Percentiles rank a stretch among this genome's conserved stretches.
These are phyloP conservation scores for Xylaria sp. DNA, from an alignment of 2,329 filamentous ascomycete genomes.

Conservation along the genomic window DNA sequence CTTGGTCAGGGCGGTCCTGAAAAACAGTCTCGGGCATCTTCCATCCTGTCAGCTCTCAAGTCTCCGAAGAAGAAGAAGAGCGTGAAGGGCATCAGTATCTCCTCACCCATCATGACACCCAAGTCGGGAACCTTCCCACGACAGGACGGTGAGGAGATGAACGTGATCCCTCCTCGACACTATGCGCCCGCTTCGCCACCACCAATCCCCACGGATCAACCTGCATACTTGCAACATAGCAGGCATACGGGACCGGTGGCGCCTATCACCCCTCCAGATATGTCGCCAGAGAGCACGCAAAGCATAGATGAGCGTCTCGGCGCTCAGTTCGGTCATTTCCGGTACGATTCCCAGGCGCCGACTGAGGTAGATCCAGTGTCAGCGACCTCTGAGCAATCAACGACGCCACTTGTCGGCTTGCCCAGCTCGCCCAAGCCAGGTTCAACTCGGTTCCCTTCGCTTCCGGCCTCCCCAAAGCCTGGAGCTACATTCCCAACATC, in stretches of 20 bases:
- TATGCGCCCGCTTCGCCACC: slow-evolving; percentile 69
- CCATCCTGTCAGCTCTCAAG: slow-evolving; percentile 69
- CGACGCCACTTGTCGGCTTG: slow-evolving; percentile 63
- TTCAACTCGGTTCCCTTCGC: slow-evolving; percentile 51
- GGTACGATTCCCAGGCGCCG: slow-evolving; percentile 54
- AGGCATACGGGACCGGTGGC: slow-evolving; percentile 52
- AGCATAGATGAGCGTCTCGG: slow-evolving; percentile 69
- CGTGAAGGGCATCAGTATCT: slow-evolving; percentile 66
- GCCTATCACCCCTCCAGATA: slow-evolving; percentile 59
- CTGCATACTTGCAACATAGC: slow-evolving; percentile 51
- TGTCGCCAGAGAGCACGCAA: slow-evolving; percentile 60
- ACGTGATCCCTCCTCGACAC: slow-evolving; percentile 66
- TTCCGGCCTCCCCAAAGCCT: slow-evolving; percentile 53
- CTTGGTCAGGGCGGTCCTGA: slow-evolving; percentile 58
- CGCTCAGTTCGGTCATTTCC: slow-evolving; percentile 53
- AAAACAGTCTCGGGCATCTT: slow-evolving; percentile 68
- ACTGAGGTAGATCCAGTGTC: slow-evolving; percentile 63
- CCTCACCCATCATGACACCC: slow-evolving; percentile 73
- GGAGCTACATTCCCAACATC: slow-evolving; percentile 53
- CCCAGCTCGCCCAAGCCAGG: slow-evolving; percentile 58
- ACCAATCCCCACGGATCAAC: slow-evolving; percentile 63
- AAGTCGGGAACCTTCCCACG: slow-evolving; percentile 69
- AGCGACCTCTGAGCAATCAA: slow-evolving; percentile 63
- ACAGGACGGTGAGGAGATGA: slow-evolving; percentile 67
- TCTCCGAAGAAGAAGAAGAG: slow-evolving; percentile 68